Conservation (phyloP, 2,329 filamentous ascomycete species). For the Graphilbum ipis-grandicollis region DNA sequence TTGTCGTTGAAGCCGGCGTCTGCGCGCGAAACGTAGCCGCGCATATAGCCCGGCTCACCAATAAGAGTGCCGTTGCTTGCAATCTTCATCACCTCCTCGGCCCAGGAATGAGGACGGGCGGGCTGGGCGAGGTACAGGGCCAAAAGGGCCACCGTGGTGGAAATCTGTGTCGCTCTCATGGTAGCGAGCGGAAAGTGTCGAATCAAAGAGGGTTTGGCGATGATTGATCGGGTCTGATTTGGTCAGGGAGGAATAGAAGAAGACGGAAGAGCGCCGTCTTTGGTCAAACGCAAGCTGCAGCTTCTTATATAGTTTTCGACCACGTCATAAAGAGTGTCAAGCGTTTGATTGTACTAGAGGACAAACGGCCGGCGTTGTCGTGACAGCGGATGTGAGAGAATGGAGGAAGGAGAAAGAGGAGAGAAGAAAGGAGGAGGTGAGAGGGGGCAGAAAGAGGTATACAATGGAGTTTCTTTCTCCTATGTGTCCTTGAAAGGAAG, state of each 20-base stretch:
- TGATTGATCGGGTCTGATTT: no score
- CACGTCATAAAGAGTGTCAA: background rate
- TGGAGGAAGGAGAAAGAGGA: slow-evolving; percentile 1
- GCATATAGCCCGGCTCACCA: slow-evolving; percentile 55
- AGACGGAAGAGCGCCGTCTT: no score
- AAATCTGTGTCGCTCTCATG: slow-evolving; percentile 3
- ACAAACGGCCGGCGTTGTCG: slow-evolving; percentile 7
- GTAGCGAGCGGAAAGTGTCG: no score
- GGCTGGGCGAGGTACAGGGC: slow-evolving; percentile 6
- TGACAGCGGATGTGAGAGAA: slow-evolving; percentile 6
- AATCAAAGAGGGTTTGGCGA: no score
- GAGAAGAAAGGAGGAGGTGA: slow-evolving; percentile 1
- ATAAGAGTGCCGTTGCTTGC: slow-evolving; percentile 56
- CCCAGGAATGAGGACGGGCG: slow-evolving; percentile 56
- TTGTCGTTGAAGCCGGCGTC: slow-evolving; percentile 37
- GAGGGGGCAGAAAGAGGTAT: background rate
- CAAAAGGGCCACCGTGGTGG: background rate
- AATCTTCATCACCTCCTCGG: slow-evolving; percentile 59
- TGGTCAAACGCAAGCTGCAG: no score
- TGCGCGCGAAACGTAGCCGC: slow-evolving; percentile 46
- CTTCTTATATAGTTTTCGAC: no score
- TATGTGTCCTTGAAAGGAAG: no score
- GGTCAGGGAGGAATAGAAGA: no score
- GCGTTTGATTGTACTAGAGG: background rate
- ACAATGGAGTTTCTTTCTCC: no score